Evolutionary conservation across 2,329 filamentous ascomycete genomes (phyloP), one percentile per base, ranked within the genome.

Genomic region (Periconia macrospinosa): DNA sequence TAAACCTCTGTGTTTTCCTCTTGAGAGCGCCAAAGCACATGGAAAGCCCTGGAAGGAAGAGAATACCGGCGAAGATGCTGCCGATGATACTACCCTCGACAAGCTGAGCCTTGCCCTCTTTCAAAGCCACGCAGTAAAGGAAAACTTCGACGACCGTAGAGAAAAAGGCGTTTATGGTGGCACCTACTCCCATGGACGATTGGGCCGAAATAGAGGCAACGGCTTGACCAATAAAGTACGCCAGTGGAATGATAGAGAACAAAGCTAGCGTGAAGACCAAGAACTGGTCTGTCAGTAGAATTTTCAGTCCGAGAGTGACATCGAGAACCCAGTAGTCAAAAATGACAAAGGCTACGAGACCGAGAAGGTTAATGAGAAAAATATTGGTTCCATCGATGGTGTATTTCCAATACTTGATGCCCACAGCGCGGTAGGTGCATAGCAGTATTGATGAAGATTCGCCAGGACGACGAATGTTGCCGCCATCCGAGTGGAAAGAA

Each of bases 1-100:
- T 99, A 82, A 99, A 99, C 41, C 94, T 88, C 72, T 99, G 94
- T 1, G 94, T 99, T 78, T 99, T 99, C 65, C 95, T 87, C 78
- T 96, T 96, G 69, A 99, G 88, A 17, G 95, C 95, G 43, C 94
- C 94, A 68, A 97, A 99, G 75, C 94, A 99, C 94, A 99, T 99
- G 53, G 93, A 97, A 33, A 99, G 74, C 1, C 94, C 94, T 0
- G 94, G 94, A 44, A 99, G 81, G 71, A 99, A 96, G 14, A 99
- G 81, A 43, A 99, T 90, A 77, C 94, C 94, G 3, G 93, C 93
- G 72, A 99, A 97, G 57, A 99, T 97, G 73, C 94, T 99, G 57
- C 94, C 94, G 56, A 99, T 91, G 63, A 99, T 92, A 75, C 92
- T 97, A 47, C 94, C 94, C 74, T 99, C 94, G 1, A 99, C 94